These are phyloP conservation scores for Nicotiana rustica DNA, from an alignment of 305 asterid genomes.

Conservation along the genomic window DNA sequence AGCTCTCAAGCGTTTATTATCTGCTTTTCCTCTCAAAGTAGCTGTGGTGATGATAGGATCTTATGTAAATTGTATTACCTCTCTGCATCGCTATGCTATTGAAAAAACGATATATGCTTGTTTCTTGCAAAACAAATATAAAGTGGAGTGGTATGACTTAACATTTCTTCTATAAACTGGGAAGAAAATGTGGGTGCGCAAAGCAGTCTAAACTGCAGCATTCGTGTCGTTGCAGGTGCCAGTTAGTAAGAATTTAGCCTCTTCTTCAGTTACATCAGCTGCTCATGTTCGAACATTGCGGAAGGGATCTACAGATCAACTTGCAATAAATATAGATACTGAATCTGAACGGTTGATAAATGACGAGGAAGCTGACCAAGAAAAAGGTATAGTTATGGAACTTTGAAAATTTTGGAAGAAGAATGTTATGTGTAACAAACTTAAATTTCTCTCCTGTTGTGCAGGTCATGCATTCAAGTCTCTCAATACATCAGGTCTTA, in stretches of 20 bases:
- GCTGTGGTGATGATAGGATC: conserved; percentile 1
- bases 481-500: conserved; percentile 76
- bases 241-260: conserved; percentile 56
- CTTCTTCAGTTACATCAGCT: conserved; percentile 68
- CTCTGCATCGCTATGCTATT: not conserved
- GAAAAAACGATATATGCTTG: conserved; percentile 15
- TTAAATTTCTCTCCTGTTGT: conserved; percentile 34
- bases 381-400: conserved; percentile 68
- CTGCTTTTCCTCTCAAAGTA: not conserved
- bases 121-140: not conserved
- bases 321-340: conserved; percentile 81
- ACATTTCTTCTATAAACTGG: conserved; percentile 7
- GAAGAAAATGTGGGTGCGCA: conserved; percentile 23
- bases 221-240: conserved; percentile 66
- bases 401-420: conserved; percentile 26
- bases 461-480: conserved; percentile 94
- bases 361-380: conserved; percentile 71
- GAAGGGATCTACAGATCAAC: conserved; percentile 93
- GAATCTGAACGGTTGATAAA: conserved; percentile 76
- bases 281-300: conserved; percentile 85
- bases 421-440: conserved; percentile 31
- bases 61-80: not conserved
- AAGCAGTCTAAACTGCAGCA: conserved; percentile 16
- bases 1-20: not conserved
- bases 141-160: not conserved